Base-by-base conservation (phyloP, 202 grass and related monocot species). In the Setaria italica region DNA sequence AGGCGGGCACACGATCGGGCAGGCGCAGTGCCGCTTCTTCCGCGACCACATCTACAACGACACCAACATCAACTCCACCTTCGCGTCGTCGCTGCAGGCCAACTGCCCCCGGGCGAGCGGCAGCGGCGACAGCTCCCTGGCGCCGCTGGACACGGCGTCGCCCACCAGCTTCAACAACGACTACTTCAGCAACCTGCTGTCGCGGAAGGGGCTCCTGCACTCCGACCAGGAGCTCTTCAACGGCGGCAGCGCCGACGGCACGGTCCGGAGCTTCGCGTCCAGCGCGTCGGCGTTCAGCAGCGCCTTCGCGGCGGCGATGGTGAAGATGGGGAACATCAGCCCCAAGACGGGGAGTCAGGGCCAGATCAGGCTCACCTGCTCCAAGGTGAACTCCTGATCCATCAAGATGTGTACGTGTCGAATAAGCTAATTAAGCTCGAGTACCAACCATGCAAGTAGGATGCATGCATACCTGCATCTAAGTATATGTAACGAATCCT, bases 211-310 rank as follows among this genome's bases (percentile, higher is more conserved):
- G 21, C 89, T 96, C 21, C 85, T 96, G 33, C 94, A 96, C 86
- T 91, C 94, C 0, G 94, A 96, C 81, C 94, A 96, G 85, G 50
- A 75, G 74, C 91, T 96, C 10, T 90, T 93, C 78, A 93, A 86
- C 68, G 84, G 84, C 74, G 91, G 87, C 7, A 37, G 69, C 57
- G 79, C 94, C 0, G 82, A 91, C 66, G 71, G 39, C 57, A 85
- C 82, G 21, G 91, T 95, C n/a, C 68, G 6, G 74, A 89, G 66
- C 17, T 95, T 89, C 85, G 83, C 86, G 1, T 76, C 84, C 34
- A 85, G 39, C 54, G 5, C 64, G 65, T 73, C 70, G 3, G 63
- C 72, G 41, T 95, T 95, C 62, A 74, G 78, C 70, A 79, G 74
- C 19, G 94, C 90, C 48, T 95, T 95, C 62, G 16, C 67, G 8